These are phyloP conservation scores for Paraphoma chrysanthemicola DNA, from an alignment of 2,329 filamentous ascomycete genomes.

Conservation along the genomic window DNA sequence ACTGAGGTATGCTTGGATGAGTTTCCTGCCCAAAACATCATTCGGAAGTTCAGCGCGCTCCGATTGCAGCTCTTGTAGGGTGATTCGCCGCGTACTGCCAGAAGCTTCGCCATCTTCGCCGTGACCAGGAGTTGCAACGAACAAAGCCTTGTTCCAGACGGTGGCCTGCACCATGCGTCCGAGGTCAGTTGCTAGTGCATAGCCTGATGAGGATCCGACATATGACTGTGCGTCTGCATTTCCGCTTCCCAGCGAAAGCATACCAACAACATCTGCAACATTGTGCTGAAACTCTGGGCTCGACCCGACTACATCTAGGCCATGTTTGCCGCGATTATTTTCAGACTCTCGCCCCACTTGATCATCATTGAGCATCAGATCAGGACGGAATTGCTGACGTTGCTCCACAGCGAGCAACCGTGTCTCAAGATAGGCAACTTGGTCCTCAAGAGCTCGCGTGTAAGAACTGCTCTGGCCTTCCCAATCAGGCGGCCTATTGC, in stretches of 20 bases:
- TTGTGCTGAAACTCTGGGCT: constrained; percentile 1
- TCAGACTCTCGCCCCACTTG: not conserved
- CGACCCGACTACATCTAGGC: not conserved
- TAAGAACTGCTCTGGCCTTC: constrained; percentile 8
- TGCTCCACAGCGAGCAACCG: constrained; percentile 6
- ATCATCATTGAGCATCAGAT: not conserved
- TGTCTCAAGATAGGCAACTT: constrained; percentile 15
- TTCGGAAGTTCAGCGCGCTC: constrained; percentile 56
- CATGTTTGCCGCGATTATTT: not conserved
- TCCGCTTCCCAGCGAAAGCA: constrained; percentile 58
- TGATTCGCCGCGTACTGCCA: constrained; percentile 33
- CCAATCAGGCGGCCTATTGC: constrained; percentile 12
- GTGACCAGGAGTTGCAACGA: not conserved
- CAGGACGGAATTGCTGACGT: not conserved
- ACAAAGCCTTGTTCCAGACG: constrained; percentile 61
- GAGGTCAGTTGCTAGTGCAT: constrained; percentile 58
- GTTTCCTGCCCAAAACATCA: constrained; percentile 53
- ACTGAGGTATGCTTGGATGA: constrained; percentile 55
- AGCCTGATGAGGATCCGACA: constrained; percentile 58
- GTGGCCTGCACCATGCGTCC: constrained; percentile 63
- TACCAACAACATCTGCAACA: constrained; percentile 47
- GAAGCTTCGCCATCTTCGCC: not conserved
- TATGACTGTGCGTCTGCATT: constrained; percentile 52
- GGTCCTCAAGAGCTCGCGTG: constrained; percentile 17
- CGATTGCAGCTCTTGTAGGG: constrained; percentile 52